Conservation (phyloP, 768 basidiomycete species). For the Lactarius akahatsu region DNA sequence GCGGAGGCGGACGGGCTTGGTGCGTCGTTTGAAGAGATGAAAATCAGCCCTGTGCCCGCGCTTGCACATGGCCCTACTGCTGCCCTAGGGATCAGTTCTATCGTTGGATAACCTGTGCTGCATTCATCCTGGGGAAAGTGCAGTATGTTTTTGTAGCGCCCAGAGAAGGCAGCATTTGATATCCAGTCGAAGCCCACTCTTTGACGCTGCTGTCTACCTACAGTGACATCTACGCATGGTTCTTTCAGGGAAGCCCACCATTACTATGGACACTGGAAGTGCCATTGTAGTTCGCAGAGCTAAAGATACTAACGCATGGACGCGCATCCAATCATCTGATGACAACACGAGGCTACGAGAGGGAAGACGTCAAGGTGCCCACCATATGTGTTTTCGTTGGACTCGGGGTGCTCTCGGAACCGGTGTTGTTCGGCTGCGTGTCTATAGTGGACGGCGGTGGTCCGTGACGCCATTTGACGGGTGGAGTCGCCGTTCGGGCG, state of each 20-base stretch:
- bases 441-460: neutral
- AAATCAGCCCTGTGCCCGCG: constrained; percentile 61
- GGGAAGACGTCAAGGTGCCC: neutral
- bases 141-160: neutral
- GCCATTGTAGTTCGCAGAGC: neutral
- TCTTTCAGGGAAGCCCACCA: neutral
- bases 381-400: neutral
- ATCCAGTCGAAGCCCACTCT: neutral
- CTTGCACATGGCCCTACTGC: constrained; percentile 14
- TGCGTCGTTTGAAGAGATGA: constrained; percentile 75
- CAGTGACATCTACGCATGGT: neutral
- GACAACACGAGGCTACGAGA: neutral
- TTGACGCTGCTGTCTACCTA: neutral
- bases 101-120: constrained; percentile 5
- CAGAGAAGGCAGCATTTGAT: neutral
- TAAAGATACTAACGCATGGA: neutral
- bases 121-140: neutral
- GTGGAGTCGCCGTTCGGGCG: neutral
- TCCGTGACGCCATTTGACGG: neutral
- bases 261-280: neutral
- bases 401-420: neutral
- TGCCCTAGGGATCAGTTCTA: constrained; percentile 4
- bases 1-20: constrained; percentile 55
- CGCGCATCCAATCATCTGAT: neutral
- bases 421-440: neutral